These are phyloP conservation scores for Russula olivacea DNA, from an alignment of 768 basidiomycete genomes.

Conservation along the genomic window DNA sequence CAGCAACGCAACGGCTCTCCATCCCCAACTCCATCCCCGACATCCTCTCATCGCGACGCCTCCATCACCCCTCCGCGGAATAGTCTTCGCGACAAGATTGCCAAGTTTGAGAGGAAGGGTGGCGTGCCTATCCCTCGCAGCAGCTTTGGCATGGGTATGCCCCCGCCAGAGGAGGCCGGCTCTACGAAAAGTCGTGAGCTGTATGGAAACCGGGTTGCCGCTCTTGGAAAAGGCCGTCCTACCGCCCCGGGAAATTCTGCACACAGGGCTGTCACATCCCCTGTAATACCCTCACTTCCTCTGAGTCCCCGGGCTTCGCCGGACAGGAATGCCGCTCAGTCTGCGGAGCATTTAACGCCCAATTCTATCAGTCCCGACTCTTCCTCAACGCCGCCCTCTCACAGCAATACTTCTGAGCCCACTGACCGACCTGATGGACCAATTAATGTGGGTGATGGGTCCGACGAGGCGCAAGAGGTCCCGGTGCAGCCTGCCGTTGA, in stretches of 20 bases:
- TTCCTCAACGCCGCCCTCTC: neutral
- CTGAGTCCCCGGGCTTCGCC: slow-evolving; percentile 5
- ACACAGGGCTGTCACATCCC: slow-evolving; percentile 20
- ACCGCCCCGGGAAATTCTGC: slow-evolving; percentile 12
- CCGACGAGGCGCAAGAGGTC: neutral
- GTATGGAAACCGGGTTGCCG: slow-evolving; percentile 65
- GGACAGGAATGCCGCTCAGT: slow-evolving; percentile 2
- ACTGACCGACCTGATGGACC: neutral
- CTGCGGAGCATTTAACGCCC: neutral
- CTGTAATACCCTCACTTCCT: slow-evolving; percentile 3
- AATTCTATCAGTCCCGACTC: neutral
- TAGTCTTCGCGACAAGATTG: slow-evolving; percentile 61
- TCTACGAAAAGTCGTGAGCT: slow-evolving; percentile 53
- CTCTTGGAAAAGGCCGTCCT: slow-evolving; percentile 29
- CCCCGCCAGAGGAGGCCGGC: slow-evolving; percentile 45
- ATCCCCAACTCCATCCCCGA: slow-evolving; percentile 32
- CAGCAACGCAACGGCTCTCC: slow-evolving; percentile 47
- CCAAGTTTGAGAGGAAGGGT: slow-evolving; percentile 74
- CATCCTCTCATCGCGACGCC: slow-evolving; percentile 29
- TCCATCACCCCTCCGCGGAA: slow-evolving; percentile 25
- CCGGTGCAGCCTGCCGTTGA: neutral
- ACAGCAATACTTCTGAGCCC: neutral
- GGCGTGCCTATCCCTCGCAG: slow-evolving; percentile 70
- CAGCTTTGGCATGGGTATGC: slow-evolving; percentile 63
- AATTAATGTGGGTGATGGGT: neutral